These are phyloP conservation scores for Daldinia sp. DNA, from an alignment of 2,329 filamentous ascomycete species.

Conservation along the genomic window DNA sequence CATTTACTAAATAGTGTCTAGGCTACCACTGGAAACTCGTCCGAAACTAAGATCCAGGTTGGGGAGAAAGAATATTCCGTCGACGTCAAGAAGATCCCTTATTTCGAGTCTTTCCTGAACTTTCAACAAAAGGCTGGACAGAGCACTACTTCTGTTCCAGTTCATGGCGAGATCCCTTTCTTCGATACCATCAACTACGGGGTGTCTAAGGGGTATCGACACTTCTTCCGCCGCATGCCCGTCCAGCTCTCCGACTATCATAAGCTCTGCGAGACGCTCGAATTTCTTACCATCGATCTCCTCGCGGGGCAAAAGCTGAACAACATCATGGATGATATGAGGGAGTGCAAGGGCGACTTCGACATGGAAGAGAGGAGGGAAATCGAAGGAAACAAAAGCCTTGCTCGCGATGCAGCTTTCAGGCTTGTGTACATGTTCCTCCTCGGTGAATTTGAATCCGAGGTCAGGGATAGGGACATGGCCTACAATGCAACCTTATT, in stretches of 20 bases:
- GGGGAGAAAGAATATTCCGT: conserved; percentile 11
- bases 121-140: conserved; percentile 11
- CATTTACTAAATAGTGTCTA: neutral
- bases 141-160: neutral
- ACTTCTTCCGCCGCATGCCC: conserved; percentile 27
- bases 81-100: conserved; percentile 9
- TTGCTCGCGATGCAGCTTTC: conserved; percentile 19
- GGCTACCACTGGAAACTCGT: neutral
- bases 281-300: conserved; percentile 14
- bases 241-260: conserved; percentile 18
- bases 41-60: neutral
- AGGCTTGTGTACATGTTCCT: conserved; percentile 15
- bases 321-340: conserved; percentile 14
- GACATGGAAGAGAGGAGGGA: neutral
- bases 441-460: conserved; percentile 9
- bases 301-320: neutral
- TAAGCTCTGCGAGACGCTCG: conserved; percentile 14
- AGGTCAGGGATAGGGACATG: neutral
- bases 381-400: neutral
- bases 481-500: conserved; percentile 12
- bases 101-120: conserved; percentile 7
- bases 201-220: conserved; percentile 10
- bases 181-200: conserved; percentile 21
- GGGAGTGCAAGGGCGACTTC: conserved; percentile 2
- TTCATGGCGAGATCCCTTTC: conserved; percentile 8